Conservation (phyloP, 129 eudicot species). For the Pittosporum tobira region DNA sequence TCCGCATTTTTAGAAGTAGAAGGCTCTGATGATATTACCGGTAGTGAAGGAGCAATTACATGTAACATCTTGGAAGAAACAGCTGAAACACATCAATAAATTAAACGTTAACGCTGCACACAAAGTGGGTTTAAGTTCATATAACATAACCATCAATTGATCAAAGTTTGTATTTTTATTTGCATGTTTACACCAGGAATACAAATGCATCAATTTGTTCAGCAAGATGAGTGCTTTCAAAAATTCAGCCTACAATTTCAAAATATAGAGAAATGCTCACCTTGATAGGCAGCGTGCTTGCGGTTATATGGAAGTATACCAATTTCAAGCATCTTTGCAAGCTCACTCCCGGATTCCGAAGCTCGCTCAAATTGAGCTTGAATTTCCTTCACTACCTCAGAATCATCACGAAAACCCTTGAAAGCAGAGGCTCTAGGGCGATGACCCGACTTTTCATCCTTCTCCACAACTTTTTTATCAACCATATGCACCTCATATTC, state of each 20-base stretch:
- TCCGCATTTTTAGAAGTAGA: constrained; percentile 29
- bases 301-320: constrained; percentile 66
- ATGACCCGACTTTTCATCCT: constrained; percentile 27
- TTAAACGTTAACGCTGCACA: background rate
- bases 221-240: background rate
- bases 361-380: constrained; percentile 70
- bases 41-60: constrained; percentile 45
- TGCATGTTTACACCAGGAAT: background rate
- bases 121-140: background rate
- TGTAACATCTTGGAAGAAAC: constrained; percentile 81
- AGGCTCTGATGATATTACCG: constrained; percentile 39
- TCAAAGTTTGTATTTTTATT: constrained; percentile 1
- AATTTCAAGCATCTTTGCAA: constrained; percentile 74
- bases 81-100: constrained; percentile 14
- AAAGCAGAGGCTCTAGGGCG: constrained; percentile 25
- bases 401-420: constrained; percentile 40
- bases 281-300: constrained; percentile 67
- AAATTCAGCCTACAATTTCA: background rate
- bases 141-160: background rate
- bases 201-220: background rate
- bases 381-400: constrained; percentile 74
- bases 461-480: constrained; percentile 75
- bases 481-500: constrained; percentile 93
- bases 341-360: constrained; percentile 49
- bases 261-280: constrained; percentile 18